phyloP scores from a whole-genome alignment of 1,284 basidiomycete species.

The Apiotrichum porosum region DNA sequence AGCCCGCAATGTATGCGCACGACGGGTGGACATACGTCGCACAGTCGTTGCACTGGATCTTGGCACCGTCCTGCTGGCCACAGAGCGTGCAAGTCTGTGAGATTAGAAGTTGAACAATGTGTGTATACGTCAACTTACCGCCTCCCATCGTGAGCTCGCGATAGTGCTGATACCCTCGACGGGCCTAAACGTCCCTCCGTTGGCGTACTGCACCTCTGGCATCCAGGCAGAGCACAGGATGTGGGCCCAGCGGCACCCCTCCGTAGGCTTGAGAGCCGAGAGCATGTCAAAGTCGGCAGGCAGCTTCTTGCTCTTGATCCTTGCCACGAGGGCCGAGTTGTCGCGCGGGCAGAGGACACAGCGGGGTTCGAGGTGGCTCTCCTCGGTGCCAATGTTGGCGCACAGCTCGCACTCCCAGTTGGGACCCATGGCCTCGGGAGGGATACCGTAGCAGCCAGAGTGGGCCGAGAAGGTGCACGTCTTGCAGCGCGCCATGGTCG shows the following conservation, averaged over 20 bases:
- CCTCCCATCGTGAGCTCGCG: conserved; percentile 47
- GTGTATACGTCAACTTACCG: too few species aligned
- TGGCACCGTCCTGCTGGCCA: conserved; percentile 69
- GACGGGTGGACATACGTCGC: conserved; percentile 73
- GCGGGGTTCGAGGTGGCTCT: conserved; percentile 59
- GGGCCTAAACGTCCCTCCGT: conserved; percentile 63
- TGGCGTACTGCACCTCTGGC: conserved; percentile 74
- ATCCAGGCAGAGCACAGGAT: conserved; percentile 83
- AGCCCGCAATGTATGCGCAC: conserved; percentile 79
- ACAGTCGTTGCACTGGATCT: conserved; percentile 79
- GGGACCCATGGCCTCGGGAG: conserved; percentile 59
- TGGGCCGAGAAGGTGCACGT: conserved; percentile 72
- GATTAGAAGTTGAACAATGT: too few species aligned
- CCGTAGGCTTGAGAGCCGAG: conserved; percentile 85
- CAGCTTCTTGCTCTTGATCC: conserved; percentile 36
- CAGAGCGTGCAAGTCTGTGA: conserved; percentile 55
- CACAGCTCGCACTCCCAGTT: conserved; percentile 81
- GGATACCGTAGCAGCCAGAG: conserved; percentile 65
- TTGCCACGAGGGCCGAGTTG: conserved; percentile 12
- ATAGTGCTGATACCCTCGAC: conserved; percentile 84
- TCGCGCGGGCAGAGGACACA: conserved; percentile 48
- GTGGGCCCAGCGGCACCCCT: conserved; percentile 90
- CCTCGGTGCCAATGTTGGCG: conserved; percentile 68
- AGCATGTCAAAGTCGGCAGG: conserved; percentile 63
- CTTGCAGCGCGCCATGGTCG: conserved; percentile 71